Evolutionary conservation across 176 grass and related monocot species (phyloP).

Genomic region (Urochloa ruziziensis): DNA sequence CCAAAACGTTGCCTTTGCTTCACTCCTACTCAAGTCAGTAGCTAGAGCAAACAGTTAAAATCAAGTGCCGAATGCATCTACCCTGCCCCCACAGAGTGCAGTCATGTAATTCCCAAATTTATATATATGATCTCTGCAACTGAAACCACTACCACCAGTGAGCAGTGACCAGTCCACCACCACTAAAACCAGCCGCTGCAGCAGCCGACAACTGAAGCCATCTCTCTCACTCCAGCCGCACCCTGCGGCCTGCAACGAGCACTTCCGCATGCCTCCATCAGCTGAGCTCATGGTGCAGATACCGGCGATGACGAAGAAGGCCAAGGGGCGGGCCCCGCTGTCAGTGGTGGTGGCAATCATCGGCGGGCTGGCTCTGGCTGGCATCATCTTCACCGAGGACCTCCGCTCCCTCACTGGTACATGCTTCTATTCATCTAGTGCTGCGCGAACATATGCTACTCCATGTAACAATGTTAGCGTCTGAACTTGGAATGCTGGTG

Average conservation of each 20-base stretch:
- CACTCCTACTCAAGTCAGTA: slow-evolving; percentile 52
- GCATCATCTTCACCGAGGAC: slow-evolving; percentile 80
- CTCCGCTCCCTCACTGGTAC: slow-evolving; percentile 57
- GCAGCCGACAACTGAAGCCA: background rate
- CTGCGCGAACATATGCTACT: background rate
- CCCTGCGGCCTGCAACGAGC: background rate
- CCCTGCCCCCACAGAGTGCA: background rate
- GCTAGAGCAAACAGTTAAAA: slow-evolving; percentile 25
- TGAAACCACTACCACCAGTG: background rate
- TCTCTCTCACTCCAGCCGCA: background rate
- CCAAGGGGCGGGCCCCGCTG: slow-evolving; percentile 47
- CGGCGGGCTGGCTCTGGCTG: slow-evolving; percentile 52
- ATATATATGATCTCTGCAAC: slow-evolving; percentile 17
- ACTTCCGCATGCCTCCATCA: background rate
- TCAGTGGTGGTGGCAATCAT: slow-evolving; percentile 64
- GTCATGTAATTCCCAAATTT: slow-evolving; percentile 15
- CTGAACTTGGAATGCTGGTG: background rate
- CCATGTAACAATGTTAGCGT: too few species aligned
- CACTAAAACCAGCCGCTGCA: slow-evolving; percentile 15
- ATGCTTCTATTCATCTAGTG: background rate
- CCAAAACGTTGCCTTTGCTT: slow-evolving; percentile 42
- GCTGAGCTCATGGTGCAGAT: slow-evolving; percentile 14
- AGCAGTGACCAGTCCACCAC: too few species aligned
- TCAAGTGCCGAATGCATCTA: slow-evolving; percentile 3
- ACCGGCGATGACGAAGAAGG: slow-evolving; percentile 43